Evolutionary conservation across 2,329 filamentous ascomycete species (phyloP).

Genomic region (Trichophyton benhamiae): DNA sequence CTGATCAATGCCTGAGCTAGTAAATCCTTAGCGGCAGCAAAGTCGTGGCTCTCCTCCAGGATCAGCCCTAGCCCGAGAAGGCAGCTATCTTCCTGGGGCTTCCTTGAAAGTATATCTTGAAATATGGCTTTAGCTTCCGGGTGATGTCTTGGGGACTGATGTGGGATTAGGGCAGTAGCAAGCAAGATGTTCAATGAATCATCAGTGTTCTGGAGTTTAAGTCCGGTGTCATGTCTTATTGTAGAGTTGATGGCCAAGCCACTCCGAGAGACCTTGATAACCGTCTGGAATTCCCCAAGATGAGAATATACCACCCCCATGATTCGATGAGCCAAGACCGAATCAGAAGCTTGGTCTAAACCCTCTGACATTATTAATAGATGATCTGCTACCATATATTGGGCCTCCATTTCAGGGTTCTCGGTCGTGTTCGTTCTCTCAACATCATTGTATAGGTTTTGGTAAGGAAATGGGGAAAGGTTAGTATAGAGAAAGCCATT

Average conservation of each 20-base stretch:
- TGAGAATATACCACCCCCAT: constrained; percentile 73
- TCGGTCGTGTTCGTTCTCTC: constrained; percentile 30
- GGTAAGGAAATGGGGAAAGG: constrained; percentile 63
- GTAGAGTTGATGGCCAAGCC: constrained; percentile 50
- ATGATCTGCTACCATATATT: constrained; percentile 63
- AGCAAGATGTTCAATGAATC: constrained; percentile 68
- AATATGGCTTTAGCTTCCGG: constrained; percentile 79
- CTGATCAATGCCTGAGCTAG: constrained; percentile 61
- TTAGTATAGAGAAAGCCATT: constrained; percentile 71
- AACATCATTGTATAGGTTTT: constrained; percentile 32
- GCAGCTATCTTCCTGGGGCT: constrained; percentile 63
- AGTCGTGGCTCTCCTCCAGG: constrained; percentile 86
- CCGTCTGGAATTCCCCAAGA: constrained; percentile 72
- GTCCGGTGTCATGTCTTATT: constrained; percentile 54
- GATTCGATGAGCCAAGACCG: constrained; percentile 69
- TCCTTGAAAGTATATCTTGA: constrained; percentile 63
- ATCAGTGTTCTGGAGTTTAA: constrained; percentile 54
- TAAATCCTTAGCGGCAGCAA: constrained; percentile 67
- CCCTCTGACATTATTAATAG: constrained; percentile 70
- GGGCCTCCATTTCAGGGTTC: constrained; percentile 18
- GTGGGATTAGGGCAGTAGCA: constrained; percentile 77
- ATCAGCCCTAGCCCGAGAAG: constrained; percentile 85
- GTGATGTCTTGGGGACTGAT: constrained; percentile 82
- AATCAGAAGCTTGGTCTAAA: constrained; percentile 50
- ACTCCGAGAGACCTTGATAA: constrained; percentile 66